These are phyloP conservation scores for Aureobasidium melanogenum DNA, from an alignment of 2,329 filamentous ascomycete genomes.

Conservation along the genomic window DNA sequence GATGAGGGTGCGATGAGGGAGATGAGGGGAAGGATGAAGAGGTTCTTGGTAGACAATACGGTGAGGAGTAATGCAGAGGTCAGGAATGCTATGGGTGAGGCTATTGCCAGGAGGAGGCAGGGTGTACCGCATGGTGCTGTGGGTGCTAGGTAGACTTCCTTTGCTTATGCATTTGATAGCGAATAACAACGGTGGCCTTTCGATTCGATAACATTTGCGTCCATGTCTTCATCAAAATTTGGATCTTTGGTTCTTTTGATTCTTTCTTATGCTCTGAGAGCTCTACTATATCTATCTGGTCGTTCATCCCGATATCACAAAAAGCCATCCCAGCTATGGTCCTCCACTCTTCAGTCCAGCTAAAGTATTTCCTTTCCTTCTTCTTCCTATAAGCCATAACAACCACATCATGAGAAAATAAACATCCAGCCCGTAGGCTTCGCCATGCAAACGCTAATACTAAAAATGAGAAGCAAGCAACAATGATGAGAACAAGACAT, in stretches of 20 bases:
- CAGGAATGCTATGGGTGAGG: conserved; percentile 63
- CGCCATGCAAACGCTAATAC: conserved; percentile 5
- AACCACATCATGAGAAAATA: background rate
- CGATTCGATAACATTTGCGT: background rate
- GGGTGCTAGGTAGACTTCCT: background rate
- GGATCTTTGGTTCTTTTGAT: background rate
- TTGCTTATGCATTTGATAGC: background rate
- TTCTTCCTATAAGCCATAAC: background rate
- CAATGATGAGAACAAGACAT: background rate
- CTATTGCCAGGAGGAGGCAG: conserved; percentile 41
- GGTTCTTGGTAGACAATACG: conserved; percentile 82
- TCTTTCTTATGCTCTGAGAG: background rate
- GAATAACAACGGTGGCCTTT: no score
- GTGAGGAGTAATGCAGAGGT: conserved; percentile 75
- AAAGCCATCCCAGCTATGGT: background rate
- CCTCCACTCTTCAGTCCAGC: background rate
- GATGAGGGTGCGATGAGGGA: conserved; percentile 56
- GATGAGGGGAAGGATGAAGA: conserved; percentile 64
- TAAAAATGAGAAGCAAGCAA: background rate
- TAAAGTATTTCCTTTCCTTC: background rate
- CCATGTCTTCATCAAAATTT: no score
- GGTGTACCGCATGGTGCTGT: conserved; percentile 11
- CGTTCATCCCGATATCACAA: background rate
- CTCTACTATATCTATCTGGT: conserved; percentile 3
- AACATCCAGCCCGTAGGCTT: background rate